Base-by-base conservation (phyloP, 139 green algal species). In the Raphidocelis subcapitata region DNA sequence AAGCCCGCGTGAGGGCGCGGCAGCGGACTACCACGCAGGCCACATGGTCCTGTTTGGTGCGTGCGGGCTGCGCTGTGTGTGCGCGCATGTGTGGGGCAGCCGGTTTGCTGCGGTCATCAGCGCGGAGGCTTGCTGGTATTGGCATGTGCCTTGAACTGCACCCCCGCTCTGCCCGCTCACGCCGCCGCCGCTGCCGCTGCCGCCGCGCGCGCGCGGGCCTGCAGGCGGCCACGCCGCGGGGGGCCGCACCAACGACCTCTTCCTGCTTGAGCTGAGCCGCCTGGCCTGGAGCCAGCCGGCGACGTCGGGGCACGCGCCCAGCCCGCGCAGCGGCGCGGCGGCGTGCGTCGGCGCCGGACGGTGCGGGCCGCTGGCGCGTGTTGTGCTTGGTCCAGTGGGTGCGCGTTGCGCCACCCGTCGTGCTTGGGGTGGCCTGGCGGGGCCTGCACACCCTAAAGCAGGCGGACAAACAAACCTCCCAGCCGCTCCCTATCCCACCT, bases 1-100 rank as follows among this genome's bases (percentile, higher is more conserved):
- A 28, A 60, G 28, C 35, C 81, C 84, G 0, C 75, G 90, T 1
- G 84, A 91, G 72, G 82, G 89, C 56, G 84, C 84, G 14, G 74
- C 78, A 33, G 80, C 83, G 2, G 81, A 70, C 3, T 88, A 87
- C 67, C 84, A 82, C 67, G 81, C 82, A 29, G 85, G 85, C 8
- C 80, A 83, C 69, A 86, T 95, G 76, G 78, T 92, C 26, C 21
- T 95, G n/a, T 95, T 95, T 80, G 90, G 89, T 79, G 78, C 79
- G 82, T 10, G 36, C n/a, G 46, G 18, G 71, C 29, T 37, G 35
- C 14, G 35, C 21, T 24, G 44, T 21, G 2, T 37, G 26, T 29
- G 29, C 14, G 21, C 14, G 24, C 37, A 44, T 32, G 26, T 41
- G n/a, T n/a, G n/a, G n/a, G n/a, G n/a, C n/a, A n/a, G n/a, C n/a